phyloP scores from a whole-genome alignment of 2,329 filamentous ascomycete genomes.

The Fusarium poae region DNA sequence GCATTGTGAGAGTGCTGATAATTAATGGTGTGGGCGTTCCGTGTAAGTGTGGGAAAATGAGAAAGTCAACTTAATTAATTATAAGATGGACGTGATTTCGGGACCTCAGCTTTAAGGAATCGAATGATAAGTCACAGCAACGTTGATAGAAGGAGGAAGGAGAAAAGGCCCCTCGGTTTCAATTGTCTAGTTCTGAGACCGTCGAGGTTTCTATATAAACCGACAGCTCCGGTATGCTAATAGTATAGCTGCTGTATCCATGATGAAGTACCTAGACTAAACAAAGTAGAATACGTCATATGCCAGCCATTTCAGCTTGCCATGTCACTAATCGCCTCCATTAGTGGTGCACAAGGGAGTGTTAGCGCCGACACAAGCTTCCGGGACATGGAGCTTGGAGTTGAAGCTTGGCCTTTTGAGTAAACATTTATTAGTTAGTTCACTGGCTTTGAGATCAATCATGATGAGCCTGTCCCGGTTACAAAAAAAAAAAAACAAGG shows the following conservation, averaged over 20 bases:
- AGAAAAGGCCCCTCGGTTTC: conserved; percentile 3
- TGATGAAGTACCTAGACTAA: conserved; percentile 29
- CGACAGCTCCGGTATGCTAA: neutral
- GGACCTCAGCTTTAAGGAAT: conserved; percentile 2
- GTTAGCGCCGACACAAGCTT: conserved; percentile 41
- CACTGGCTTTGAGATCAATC: neutral
- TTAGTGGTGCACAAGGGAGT: conserved; percentile 23
- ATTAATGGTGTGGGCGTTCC: neutral
- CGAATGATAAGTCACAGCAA: conserved; percentile 11
- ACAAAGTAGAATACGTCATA: conserved; percentile 49
- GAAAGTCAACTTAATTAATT: neutral
- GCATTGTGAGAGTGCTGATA: conserved; percentile 46
- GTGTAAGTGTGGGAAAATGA: neutral
- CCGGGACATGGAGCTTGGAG: conserved; percentile 20
- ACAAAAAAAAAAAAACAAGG: conserved; percentile 1
- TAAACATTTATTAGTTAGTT: conserved; percentile 5
- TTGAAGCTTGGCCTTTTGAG: conserved; percentile 24
- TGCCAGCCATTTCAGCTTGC: conserved; percentile 23
- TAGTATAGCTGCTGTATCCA: conserved; percentile 7
- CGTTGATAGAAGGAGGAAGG: conserved; percentile 4
- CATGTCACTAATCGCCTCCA: conserved; percentile 36
- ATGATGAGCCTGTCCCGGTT: conserved; percentile 7
- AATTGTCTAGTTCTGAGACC: neutral
- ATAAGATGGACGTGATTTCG: neutral
- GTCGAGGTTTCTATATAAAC: conserved; percentile 34